Conservation (phyloP, 2,329 filamentous ascomycete species). For the Microdochium trichocladiopsis region DNA sequence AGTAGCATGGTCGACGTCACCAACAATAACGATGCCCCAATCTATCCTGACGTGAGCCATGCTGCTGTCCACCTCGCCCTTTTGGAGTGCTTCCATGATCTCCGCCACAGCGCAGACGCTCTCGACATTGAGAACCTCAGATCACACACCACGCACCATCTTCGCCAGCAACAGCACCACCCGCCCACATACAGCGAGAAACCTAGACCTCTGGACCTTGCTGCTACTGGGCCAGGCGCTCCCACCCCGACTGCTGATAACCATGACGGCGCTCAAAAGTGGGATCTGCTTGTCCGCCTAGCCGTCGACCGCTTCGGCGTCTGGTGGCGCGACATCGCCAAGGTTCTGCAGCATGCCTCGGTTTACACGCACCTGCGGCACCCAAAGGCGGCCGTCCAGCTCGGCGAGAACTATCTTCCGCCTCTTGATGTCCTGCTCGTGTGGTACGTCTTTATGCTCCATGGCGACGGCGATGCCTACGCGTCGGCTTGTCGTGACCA, state of each 20-base stretch:
- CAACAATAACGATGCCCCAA: neutral
- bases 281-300: slow-evolving; percentile 2
- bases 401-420: slow-evolving; percentile 3
- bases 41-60: slow-evolving; percentile 2
- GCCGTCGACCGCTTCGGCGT: slow-evolving; percentile 1
- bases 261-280: neutral
- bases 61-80: slow-evolving; percentile 2
- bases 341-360: slow-evolving; percentile 1
- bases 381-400: slow-evolving; percentile 2
- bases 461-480: neutral
- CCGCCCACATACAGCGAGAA: neutral
- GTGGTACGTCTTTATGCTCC: neutral
- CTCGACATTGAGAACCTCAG: neutral
- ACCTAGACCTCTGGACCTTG: neutral
- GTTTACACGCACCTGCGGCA: slow-evolving; percentile 1
- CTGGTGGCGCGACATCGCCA: slow-evolving; percentile 2
- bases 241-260: neutral
- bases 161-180: neutral
- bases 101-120: neutral
- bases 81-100: neutral
- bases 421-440: slow-evolving; percentile 4
- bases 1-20: too few species aligned
- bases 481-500: slow-evolving; percentile 2
- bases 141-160: neutral
- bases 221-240: too few species aligned